Evolutionary conservation across 1,284 basidiomycete species (phyloP), one percentile per base, ranked within the genome.

Genomic region (Polyporus tsugae): DNA sequence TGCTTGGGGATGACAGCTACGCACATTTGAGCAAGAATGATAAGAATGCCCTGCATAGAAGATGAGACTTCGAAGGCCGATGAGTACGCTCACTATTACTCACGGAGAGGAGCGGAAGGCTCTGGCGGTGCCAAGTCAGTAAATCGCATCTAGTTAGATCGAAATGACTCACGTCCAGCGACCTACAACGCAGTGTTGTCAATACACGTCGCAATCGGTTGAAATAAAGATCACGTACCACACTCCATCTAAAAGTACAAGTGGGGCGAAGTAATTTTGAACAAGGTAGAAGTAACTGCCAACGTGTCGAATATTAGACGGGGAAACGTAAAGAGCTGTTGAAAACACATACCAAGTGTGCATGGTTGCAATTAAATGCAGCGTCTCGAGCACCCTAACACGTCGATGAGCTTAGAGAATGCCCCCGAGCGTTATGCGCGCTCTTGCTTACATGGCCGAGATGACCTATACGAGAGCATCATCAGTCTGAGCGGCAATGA

Each of bases 271-370:
- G 49, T 44, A 63, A 25, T 53, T 35, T 22, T 46, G 49, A 19
- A 63, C 36, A 5, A 63, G 62, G 19, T 63, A 63, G 49, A 52
- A 63, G 33, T 63, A 63, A 29, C 62, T 63, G 49, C n/a, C 13
- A n/a, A 10, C 17, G 11, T 29, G 11, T 29, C n/a, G 35, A 22
- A 15, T 13, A 35, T 33, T n/a, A 36, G 9, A 44, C 19, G 17
- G 25, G 38, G 7, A 17, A 11, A 11, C 2, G 6, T 6, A 33
- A 42, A 17, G 13, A 22, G 25, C 2, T 7, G 22, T 36, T 13
- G 10, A 1, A 6, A 11, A 9, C 10, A 39, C 49, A 53, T 42
- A 53, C 62, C 46, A 63, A 33, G 52, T 29, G 22, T 60, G 64
- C 35, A 39, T 53, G 29, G 44, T 60, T 44, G 41, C 33, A 6